These are phyloP conservation scores for Beauveria sp. DNA, from an alignment of 2,329 filamentous ascomycete genomes.

Conservation along the genomic window DNA sequence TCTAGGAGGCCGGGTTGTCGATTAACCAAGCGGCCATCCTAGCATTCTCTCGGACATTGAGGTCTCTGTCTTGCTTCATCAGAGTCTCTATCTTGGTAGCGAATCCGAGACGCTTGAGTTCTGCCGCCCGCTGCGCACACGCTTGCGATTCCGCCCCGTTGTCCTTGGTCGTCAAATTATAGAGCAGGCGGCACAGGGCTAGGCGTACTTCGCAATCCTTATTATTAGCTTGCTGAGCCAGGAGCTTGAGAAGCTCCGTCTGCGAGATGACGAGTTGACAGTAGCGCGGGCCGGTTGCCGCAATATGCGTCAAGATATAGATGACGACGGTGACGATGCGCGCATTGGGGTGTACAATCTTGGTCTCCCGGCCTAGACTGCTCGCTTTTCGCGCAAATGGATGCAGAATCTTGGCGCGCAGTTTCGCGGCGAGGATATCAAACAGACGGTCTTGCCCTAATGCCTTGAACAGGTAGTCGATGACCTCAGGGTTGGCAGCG, in stretches of 20 bases:
- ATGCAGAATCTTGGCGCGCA: slow-evolving; percentile 54
- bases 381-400: slow-evolving; percentile 39
- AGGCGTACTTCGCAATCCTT: slow-evolving; percentile 66
- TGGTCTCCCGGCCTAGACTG: slow-evolving; percentile 30
- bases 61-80: slow-evolving; percentile 58
- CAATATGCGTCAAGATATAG: slow-evolving; percentile 81
- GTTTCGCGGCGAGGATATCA: slow-evolving; percentile 69
- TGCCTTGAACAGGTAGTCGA: slow-evolving; percentile 71
- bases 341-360: slow-evolving; percentile 48
- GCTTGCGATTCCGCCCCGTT: slow-evolving; percentile 58
- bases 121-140: slow-evolving; percentile 58
- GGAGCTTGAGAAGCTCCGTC: slow-evolving; percentile 62
- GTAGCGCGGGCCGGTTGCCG: slow-evolving; percentile 71
- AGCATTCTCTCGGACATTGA: slow-evolving; percentile 77
- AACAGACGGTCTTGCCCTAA: slow-evolving; percentile 74
- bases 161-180: slow-evolving; percentile 80
- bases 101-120: slow-evolving; percentile 66
- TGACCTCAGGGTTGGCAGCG: slow-evolving; percentile 59
- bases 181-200: slow-evolving; percentile 74
- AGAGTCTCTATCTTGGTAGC: slow-evolving; percentile 56
- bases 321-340: slow-evolving; percentile 73
- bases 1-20: slow-evolving; percentile 31
- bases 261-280: slow-evolving; percentile 72
- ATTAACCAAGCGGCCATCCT: slow-evolving; percentile 73
- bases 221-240: slow-evolving; percentile 68